phyloP scores from a whole-genome alignment of 306 rosid species.

The Gastrolobium bilobum region DNA sequence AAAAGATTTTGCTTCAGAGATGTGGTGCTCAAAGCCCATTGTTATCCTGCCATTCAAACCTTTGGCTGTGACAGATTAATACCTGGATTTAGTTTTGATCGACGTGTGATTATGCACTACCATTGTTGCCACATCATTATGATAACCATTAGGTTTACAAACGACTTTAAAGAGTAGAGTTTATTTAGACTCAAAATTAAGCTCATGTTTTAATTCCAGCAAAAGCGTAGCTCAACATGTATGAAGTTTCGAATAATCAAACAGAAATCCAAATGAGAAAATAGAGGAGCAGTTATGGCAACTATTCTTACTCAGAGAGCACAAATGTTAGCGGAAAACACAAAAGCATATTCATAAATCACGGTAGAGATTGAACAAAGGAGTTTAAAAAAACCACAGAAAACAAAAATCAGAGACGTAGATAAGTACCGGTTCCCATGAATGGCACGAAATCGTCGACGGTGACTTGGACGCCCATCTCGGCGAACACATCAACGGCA shows the following conservation, averaged over 20 bases:
- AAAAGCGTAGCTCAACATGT: neutral
- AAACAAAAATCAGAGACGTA: neutral
- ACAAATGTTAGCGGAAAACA: neutral
- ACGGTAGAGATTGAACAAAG: neutral
- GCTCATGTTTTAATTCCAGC: constrained; percentile 13
- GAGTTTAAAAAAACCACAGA: neutral
- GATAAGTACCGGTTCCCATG: constrained; percentile 84
- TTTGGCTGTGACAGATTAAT: neutral
- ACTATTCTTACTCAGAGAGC: neutral
- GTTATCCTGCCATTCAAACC: neutral
- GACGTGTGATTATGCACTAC: neutral
- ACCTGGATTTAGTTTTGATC: neutral
- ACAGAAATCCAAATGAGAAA: neutral
- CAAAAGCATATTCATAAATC: neutral
- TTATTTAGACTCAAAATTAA: neutral
- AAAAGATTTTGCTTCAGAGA: constrained; percentile 1
- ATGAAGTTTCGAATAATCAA: neutral
- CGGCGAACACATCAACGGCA: constrained; percentile 84
- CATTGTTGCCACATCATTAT: neutral
- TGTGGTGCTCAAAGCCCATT: neutral
- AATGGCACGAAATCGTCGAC: constrained; percentile 91
- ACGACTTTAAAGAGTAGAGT: neutral
- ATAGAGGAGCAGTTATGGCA: neutral
- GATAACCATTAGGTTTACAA: neutral
- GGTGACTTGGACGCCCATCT: constrained; percentile 84